Evolutionary conservation across 179 eudicot species (phyloP).

Genomic region (Beta lomatogona): DNA sequence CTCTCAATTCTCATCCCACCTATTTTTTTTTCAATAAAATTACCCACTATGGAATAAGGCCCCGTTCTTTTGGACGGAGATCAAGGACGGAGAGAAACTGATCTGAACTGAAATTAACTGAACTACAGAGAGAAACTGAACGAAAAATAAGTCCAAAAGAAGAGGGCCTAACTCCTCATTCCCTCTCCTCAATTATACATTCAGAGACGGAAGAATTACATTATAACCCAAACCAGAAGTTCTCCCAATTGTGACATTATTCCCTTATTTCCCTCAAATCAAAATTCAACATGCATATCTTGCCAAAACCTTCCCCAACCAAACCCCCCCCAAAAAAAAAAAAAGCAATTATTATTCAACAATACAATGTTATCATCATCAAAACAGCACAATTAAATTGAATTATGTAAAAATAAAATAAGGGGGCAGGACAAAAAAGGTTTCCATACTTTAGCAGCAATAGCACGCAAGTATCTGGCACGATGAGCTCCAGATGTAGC

Average conservation of each 20-base stretch:
- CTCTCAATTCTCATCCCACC: too few species aligned
- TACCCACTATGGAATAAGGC: too few species aligned
- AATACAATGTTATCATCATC: neutral
- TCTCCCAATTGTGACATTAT: neutral
- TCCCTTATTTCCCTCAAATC: neutral
- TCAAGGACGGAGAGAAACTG: too few species aligned
- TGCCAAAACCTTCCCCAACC: neutral
- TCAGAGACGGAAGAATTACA: too few species aligned
- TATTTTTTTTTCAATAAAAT: too few species aligned
- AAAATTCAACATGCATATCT: neutral
- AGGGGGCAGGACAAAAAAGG: neutral
- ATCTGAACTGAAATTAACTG: too few species aligned
- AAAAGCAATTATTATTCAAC: neutral
- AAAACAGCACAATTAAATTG: neutral
- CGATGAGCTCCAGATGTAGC: slow-evolving; percentile 88
- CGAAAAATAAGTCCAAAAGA: too few species aligned
- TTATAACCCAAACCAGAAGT: neutral
- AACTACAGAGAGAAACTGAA: too few species aligned
- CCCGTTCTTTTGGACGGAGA: too few species aligned
- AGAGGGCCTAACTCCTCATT: too few species aligned
- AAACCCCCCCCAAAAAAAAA: neutral
- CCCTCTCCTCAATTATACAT: too few species aligned
- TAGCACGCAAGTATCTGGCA: slow-evolving; percentile 88
- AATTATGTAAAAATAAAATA: neutral
- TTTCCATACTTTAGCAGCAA: slow-evolving; percentile 77